Evolutionary conservation across 139 green algal genomes (phyloP).

Genomic region (Coccomyxa sp.): DNA sequence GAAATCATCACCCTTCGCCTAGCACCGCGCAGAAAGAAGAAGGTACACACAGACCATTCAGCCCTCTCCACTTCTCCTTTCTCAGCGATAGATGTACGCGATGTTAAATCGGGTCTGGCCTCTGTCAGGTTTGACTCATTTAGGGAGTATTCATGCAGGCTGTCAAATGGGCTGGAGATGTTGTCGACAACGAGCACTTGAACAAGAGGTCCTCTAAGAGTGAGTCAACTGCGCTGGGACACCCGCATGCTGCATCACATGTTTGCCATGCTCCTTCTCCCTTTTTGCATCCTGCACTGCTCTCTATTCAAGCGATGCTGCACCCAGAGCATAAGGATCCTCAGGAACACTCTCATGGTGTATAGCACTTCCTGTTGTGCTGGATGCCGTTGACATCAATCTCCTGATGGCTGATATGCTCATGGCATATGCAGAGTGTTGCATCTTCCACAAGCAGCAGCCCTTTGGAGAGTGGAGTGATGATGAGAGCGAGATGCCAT

Average conservation of each 20-base stretch:
- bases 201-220: constrained; percentile 77
- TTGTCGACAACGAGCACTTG: constrained; percentile 72
- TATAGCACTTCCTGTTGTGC: too few relatives aligned
- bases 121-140: neutral
- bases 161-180: constrained; percentile 71
- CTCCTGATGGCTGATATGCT: neutral
- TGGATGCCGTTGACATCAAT: too few relatives aligned
- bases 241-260: neutral
- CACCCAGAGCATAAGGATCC: neutral
- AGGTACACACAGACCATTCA: too few relatives aligned
- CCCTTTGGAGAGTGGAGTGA: constrained; percentile 84
- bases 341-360: too few relatives aligned
- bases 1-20: constrained; percentile 19
- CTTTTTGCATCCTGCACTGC: neutral
- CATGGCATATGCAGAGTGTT: constrained; percentile 68
- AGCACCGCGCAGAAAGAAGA: constrained; percentile 16
- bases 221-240: constrained; percentile 19
- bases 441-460: constrained; percentile 78
- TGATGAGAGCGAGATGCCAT: constrained; percentile 50
- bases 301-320: neutral
- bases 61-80: too few relatives aligned
- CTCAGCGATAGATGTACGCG: neutral
- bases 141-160: constrained; percentile 26
- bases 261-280: neutral
- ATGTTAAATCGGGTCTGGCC: neutral